Evolutionary conservation across 2,329 filamentous ascomycete species (phyloP).

Genomic region (Scedosporium apiospermum): DNA sequence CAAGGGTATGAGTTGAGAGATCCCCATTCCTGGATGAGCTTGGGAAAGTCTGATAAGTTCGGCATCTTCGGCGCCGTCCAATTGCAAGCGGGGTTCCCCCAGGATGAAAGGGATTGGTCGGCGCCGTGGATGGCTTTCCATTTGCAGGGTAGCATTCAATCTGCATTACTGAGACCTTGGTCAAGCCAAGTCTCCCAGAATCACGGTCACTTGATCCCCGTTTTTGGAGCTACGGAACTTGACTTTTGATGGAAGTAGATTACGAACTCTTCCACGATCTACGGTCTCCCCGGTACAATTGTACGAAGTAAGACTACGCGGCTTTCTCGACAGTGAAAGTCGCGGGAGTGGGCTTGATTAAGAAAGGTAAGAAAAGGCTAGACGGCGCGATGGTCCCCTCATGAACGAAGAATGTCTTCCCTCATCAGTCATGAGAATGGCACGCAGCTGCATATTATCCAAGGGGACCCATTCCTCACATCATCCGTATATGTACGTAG

Average conservation of each 20-base stretch:
- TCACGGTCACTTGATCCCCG: background rate
- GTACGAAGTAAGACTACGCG: background rate
- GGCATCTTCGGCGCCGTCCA: background rate
- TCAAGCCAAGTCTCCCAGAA: background rate
- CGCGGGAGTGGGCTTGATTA: too few relatives aligned
- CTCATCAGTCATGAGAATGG: too few relatives aligned
- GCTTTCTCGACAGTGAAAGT: too few relatives aligned
- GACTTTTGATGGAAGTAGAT: background rate
- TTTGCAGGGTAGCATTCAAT: constrained; percentile 1
- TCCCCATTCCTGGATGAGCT: too few relatives aligned
- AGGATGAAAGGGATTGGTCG: background rate
- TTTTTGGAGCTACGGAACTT: background rate
- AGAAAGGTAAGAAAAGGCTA: too few relatives aligned
- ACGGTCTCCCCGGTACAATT: too few relatives aligned
- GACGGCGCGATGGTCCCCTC: too few relatives aligned
- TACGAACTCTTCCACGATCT: background rate
- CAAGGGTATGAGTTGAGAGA: background rate
- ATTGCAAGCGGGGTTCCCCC: background rate
- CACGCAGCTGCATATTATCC: too few relatives aligned
- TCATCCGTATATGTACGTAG: too few relatives aligned
- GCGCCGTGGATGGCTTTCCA: background rate
- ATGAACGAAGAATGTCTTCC: too few relatives aligned
- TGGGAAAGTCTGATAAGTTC: background rate
- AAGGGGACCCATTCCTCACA: too few relatives aligned
- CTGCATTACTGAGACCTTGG: constrained; percentile 4